Conservation (phyloP, 768 basidiomycete species). For the Lactifluus piperatus region DNA sequence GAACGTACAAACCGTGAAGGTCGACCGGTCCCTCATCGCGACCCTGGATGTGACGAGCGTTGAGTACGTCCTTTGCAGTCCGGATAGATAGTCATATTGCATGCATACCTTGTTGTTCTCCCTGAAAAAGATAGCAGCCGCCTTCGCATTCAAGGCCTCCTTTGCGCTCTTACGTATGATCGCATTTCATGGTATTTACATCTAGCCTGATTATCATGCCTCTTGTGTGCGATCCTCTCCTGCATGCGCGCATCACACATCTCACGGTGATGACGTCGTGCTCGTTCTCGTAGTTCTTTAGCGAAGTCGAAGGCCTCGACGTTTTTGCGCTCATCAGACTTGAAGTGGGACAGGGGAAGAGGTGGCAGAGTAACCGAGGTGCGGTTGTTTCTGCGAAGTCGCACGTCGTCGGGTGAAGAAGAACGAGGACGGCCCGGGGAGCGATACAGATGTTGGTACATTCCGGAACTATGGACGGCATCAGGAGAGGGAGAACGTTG, state of each 20-base stretch:
- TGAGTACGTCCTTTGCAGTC: background rate
- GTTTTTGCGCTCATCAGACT: background rate
- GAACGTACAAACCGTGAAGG: slow-evolving; percentile 2
- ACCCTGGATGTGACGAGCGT: background rate
- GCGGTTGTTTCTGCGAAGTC: background rate
- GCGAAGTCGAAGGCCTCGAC: background rate
- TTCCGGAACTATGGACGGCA: background rate
- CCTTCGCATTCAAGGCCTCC: background rate
- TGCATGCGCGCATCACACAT: background rate
- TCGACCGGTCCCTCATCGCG: background rate
- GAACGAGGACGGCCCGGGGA: no score
- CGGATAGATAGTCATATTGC: background rate
- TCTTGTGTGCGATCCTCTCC: background rate
- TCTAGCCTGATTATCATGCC: background rate
- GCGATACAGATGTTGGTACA: no score
- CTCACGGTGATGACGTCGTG: background rate
- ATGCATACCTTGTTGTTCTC: slow-evolving; percentile 4
- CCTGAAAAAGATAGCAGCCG: background rate
- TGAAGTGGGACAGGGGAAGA: background rate
- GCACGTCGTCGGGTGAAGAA: no score
- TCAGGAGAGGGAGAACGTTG: background rate
- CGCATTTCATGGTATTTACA: background rate
- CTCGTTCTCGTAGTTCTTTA: background rate
- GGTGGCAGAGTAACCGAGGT: background rate
- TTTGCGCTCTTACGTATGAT: background rate